phyloP scores from a whole-genome alignment of 192 early-diverging fungal genomes.

The Powellomyces hirtus region DNA sequence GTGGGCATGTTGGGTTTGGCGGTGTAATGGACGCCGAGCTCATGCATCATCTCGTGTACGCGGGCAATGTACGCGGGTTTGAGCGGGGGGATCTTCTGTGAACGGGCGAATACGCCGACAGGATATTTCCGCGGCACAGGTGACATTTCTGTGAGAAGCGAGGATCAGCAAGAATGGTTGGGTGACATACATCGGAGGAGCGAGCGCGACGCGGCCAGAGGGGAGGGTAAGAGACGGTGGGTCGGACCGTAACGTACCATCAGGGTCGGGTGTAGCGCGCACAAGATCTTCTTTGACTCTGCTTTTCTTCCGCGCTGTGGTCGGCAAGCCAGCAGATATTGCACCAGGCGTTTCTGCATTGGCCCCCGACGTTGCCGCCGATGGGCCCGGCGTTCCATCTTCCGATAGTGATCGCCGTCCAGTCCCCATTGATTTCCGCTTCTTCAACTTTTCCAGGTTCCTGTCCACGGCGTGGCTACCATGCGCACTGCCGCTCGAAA shows the following conservation, averaged over 20 bases:
- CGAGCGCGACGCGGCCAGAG: too few relatives aligned
- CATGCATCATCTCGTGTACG: slow-evolving; percentile 53
- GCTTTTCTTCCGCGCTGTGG: neutral
- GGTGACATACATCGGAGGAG: too few relatives aligned
- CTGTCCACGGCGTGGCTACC: slow-evolving; percentile 4
- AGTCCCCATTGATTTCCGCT: slow-evolving; percentile 1
- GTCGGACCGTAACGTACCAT: too few relatives aligned
- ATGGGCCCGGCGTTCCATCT: neutral
- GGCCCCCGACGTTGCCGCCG: neutral
- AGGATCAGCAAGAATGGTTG: too few relatives aligned
- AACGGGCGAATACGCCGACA: slow-evolving; percentile 63
- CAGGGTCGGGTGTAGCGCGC: neutral
- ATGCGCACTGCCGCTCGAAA: neutral
- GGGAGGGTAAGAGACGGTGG: too few relatives aligned
- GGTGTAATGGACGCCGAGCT: slow-evolving; percentile 46
- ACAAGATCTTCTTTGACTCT: slow-evolving; percentile 13
- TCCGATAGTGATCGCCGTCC: neutral
- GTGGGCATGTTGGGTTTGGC: slow-evolving; percentile 84
- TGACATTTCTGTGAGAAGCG: neutral
- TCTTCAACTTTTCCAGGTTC: slow-evolving; percentile 14
- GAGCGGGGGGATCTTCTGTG: slow-evolving; percentile 51
- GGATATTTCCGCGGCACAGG: slow-evolving; percentile 47
- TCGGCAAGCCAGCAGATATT: neutral
- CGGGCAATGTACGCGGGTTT: slow-evolving; percentile 52
- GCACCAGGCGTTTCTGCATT: neutral